phyloP scores from a whole-genome alignment of 176 grass and related monocot genomes.

The Zoysia japonica region DNA sequence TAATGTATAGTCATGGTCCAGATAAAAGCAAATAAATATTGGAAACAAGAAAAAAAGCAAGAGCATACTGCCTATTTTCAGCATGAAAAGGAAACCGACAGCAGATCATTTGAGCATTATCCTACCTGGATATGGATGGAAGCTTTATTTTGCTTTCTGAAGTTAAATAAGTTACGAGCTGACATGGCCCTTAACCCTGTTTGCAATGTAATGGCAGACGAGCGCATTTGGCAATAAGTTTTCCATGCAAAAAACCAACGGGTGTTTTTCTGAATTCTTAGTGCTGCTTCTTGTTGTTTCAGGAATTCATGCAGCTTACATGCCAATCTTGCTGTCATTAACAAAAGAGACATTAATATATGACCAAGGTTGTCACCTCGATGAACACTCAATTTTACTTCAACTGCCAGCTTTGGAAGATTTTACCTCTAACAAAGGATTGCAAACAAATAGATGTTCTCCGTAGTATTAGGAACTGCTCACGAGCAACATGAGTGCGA shows the following conservation, averaged over 20 bases:
- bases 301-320: conserved; percentile 62
- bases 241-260: conserved; percentile 71
- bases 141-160: conserved; percentile 78
- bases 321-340: conserved; percentile 75
- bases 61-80: conserved; percentile 29
- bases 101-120: conserved; percentile 13
- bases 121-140: conserved; percentile 79
- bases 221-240: conserved; percentile 54
- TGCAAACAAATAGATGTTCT: conserved; percentile 61
- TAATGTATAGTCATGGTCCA: conserved; percentile 22
- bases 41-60: conserved; percentile 7
- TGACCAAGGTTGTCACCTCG: conserved; percentile 22
- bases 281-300: conserved; percentile 73
- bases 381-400: conserved; percentile 16
- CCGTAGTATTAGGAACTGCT: conserved; percentile 67
- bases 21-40: conserved; percentile 28
- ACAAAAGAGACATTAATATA: conserved; percentile 40
- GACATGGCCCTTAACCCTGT: conserved; percentile 68
- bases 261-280: conserved; percentile 86
- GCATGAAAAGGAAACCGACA: conserved; percentile 35
- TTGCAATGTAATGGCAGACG: conserved; percentile 72
- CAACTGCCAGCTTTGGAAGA: neutral
- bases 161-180: conserved; percentile 65
- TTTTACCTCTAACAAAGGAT: conserved; percentile 81
- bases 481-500: conserved; percentile 71